Conservation (phyloP, 495 filamentous ascomycete genomes). For the Lasiosphaeris hirsuta region DNA sequence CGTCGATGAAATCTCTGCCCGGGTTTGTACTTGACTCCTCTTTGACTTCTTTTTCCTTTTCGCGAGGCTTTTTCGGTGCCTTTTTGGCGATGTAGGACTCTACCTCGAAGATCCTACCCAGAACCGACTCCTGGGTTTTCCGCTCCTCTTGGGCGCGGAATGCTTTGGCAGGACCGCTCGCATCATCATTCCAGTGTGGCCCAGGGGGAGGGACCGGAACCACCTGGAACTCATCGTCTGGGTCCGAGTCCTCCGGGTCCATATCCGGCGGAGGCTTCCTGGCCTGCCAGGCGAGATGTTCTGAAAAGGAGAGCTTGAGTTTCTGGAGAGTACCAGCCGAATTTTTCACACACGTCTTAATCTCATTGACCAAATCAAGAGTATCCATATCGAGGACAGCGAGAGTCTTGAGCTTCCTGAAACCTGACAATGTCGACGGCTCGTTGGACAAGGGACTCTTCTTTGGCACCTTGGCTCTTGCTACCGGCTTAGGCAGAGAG, state of each 20-base stretch:
- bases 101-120: constrained; percentile 53
- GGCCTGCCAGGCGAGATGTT: constrained; percentile 45
- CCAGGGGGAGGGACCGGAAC: constrained; percentile 19
- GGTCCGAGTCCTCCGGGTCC: constrained; percentile 51
- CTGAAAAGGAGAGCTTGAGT: constrained; percentile 57
- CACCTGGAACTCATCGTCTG: constrained; percentile 44
- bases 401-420: constrained; percentile 52
- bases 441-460: constrained; percentile 20
- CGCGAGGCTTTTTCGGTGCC: constrained; percentile 18
- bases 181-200: constrained; percentile 23
- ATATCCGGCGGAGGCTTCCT: constrained; percentile 48
- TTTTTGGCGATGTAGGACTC: constrained; percentile 33
- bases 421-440: constrained; percentile 53
- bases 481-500: constrained; percentile 21
- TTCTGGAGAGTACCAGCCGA: constrained; percentile 49
- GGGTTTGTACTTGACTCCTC: constrained; percentile 23
- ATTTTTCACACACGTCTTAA: constrained; percentile 50
- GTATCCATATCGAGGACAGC: constrained; percentile 55
- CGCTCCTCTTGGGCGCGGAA: constrained; percentile 47
- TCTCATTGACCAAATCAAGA: constrained; percentile 52
- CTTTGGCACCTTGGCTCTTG: constrained; percentile 24
- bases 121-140: constrained; percentile 51
- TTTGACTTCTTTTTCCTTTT: constrained; percentile 30
- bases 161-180: constrained; percentile 34
- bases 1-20: constrained; percentile 39